Evolutionary conservation across 2,329 filamentous ascomycete genomes (phyloP), one percentile per base, ranked within the genome.

Genomic region (Cordyceps fumosorosea): DNA sequence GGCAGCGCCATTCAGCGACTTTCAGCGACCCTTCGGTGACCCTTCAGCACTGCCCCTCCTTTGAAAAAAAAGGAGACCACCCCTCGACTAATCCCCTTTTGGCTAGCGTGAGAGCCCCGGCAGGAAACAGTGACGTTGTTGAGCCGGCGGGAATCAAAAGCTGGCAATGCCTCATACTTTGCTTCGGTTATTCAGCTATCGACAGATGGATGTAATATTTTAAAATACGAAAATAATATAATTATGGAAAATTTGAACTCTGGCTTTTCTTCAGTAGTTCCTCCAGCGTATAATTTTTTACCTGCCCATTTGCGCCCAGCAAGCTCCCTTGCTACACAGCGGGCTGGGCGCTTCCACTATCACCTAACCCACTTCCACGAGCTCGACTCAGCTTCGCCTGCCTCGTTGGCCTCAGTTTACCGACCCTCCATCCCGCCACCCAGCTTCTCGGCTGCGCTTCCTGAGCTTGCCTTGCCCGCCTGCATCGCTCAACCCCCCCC

Each of bases 381-480:
- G 20, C 37, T 55, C 12, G 8, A 8, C 32, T 40, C 55, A 52
- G 56, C 56, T 60, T 60, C 48, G 56, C 48, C 40, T 47, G 56
- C 56, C 57, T 53, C 48, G 37, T 45, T 60, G 57, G 57, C 57
- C 48, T 52, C 57, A 52, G 50, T 20, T 40, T 40, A 5, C 44
- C 24, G 14, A 60, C 18, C 10, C 11, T 37, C 57, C 44, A 32
- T 40, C 32, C 32, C 37, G 37, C 57, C 48, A 16, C 37, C 40
- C 26, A 52, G 24, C 48, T 44, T 22, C 24, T 60, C 48, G 50
- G 34, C 37, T 22, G 12, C 37, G 6, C 6, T 52, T 52, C 5
- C 20, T 10, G n/a, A 42, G 56, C 47, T 22, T 40, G 47, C 29
- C 32, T 40, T 32, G 37, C 24, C 20, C 48, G 32, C n/a, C 14